phyloP scores from a whole-genome alignment of 768 basidiomycete species.

The Tricholoma terreum region DNA sequence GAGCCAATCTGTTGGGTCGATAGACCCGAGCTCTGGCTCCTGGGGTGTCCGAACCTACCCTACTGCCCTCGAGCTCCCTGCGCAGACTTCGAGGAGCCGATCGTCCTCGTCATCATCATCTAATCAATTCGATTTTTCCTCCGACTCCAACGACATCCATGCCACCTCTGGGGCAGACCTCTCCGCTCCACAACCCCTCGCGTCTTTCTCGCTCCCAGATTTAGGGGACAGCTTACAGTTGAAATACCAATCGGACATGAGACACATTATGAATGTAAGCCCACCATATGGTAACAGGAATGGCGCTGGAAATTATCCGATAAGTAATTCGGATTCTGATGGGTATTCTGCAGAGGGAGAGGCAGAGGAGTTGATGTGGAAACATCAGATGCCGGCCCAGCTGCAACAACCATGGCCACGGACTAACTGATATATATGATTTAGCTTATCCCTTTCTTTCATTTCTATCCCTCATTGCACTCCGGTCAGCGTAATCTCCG shows the following conservation, averaged over 20 bases:
- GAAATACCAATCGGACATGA: not conserved
- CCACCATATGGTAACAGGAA: not conserved
- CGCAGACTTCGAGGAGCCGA: slow-evolving; percentile 17
- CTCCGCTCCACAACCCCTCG: slow-evolving; percentile 1
- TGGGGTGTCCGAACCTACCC: not conserved
- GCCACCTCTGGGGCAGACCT: slow-evolving; percentile 7
- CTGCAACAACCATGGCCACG: not conserved
- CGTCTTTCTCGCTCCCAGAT: slow-evolving; percentile 17
- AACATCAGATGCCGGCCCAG: not conserved
- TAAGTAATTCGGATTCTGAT: not conserved
- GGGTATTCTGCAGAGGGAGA: not conserved
- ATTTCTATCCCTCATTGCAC: not conserved
- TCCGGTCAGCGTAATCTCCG: no score
- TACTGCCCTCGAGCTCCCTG: not conserved
- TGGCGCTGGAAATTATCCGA: not conserved
- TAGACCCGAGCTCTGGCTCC: slow-evolving; percentile 1
- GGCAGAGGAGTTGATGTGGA: not conserved
- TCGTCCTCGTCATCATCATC: slow-evolving; percentile 26
- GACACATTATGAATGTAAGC: not conserved
- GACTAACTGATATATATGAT: not conserved
- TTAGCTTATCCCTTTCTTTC: not conserved
- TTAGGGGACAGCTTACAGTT: slow-evolving; percentile 11
- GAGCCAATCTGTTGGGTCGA: slow-evolving; percentile 1
- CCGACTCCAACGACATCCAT: not conserved
- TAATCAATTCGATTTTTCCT: slow-evolving; percentile 1